Percentiles rank a stretch among this genome's conserved stretches.
These are phyloP conservation scores for Vaccinium macrocarpon DNA, from an alignment of 148 eudicot species.

Conservation along the genomic window DNA sequence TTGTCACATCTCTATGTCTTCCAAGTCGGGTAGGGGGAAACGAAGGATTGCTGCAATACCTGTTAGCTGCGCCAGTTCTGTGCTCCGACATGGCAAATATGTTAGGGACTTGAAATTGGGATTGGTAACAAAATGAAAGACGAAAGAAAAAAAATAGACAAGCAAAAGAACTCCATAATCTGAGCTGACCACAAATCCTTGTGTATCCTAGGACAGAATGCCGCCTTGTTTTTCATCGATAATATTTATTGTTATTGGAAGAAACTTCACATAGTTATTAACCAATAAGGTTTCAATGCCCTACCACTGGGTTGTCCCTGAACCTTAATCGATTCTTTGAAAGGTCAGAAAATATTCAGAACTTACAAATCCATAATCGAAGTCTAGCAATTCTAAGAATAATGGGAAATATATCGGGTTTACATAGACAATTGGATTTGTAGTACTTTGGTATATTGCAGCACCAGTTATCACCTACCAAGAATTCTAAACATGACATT, in stretches of 20 bases:
- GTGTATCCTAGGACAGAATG: neutral
- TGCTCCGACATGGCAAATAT: slow-evolving; percentile 3
- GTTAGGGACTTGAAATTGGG: neutral
- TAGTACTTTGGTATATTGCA: neutral
- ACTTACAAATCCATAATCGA: neutral
- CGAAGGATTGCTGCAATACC: slow-evolving; percentile 97
- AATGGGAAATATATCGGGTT: neutral
- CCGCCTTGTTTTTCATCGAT: neutral
- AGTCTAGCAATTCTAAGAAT: neutral
- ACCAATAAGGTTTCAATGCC: neutral
- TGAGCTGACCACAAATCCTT: neutral
- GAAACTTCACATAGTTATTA: neutral
- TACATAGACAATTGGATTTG: neutral
- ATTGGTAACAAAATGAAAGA: neutral
- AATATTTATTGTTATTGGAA: neutral
- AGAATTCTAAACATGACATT: neutral
- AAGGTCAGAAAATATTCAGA: neutral
- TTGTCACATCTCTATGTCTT: slow-evolving; percentile 86
- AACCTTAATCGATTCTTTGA: neutral
- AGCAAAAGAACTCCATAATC: neutral
- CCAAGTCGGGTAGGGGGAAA: slow-evolving; percentile 93
- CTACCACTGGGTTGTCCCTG: neutral
- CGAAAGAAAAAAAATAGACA: neutral
- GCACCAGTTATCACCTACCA: neutral
- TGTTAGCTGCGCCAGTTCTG: slow-evolving; percentile 90